Conservation (phyloP, 2,329 filamentous ascomycete species). For the Dactylella cylindrospora region DNA sequence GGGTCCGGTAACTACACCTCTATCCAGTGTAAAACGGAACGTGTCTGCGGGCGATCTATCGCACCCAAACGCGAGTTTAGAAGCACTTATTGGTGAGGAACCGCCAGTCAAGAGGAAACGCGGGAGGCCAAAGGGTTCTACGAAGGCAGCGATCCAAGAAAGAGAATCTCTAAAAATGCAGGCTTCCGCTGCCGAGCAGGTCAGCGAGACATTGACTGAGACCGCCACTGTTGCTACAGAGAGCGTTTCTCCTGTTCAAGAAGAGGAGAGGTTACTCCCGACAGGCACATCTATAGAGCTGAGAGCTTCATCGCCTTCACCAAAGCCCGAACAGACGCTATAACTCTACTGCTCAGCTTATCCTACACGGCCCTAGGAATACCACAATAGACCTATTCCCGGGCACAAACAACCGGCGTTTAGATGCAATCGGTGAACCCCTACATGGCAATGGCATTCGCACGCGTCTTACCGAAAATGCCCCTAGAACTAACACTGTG, state of each 20-base stretch:
- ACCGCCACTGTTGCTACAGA: slow-evolving; percentile 26
- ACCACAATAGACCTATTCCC: too few relatives aligned
- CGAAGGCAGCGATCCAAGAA: slow-evolving; percentile 42
- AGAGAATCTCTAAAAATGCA: slow-evolving; percentile 43
- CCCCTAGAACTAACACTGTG: too few relatives aligned
- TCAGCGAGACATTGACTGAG: slow-evolving; percentile 37
- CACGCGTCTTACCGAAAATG: too few relatives aligned
- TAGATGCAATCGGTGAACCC: too few relatives aligned
- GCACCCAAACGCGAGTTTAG: slow-evolving; percentile 13
- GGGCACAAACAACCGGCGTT: too few relatives aligned
- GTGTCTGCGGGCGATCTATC: slow-evolving; percentile 30
- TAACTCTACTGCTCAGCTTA: too few relatives aligned
- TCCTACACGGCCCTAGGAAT: too few relatives aligned
- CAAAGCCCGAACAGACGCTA: slow-evolving; percentile 13
- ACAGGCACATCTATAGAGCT: slow-evolving; percentile 38
- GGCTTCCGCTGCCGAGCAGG: slow-evolving; percentile 39
- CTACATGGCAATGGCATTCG: too few relatives aligned
- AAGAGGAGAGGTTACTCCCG: slow-evolving; percentile 33
- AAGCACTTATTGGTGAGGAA: slow-evolving; percentile 23
- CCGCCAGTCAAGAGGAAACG: slow-evolving; percentile 41
- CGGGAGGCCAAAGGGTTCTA: slow-evolving; percentile 39
- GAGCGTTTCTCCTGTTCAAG: slow-evolving; percentile 37
- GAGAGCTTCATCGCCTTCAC: slow-evolving; percentile 34
- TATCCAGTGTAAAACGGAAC: slow-evolving; percentile 29
- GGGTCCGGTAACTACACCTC: slow-evolving; percentile 23